Evolutionary conservation across 805 yeast species (phyloP).

Genomic region (Wickerhamia fluorescens): DNA sequence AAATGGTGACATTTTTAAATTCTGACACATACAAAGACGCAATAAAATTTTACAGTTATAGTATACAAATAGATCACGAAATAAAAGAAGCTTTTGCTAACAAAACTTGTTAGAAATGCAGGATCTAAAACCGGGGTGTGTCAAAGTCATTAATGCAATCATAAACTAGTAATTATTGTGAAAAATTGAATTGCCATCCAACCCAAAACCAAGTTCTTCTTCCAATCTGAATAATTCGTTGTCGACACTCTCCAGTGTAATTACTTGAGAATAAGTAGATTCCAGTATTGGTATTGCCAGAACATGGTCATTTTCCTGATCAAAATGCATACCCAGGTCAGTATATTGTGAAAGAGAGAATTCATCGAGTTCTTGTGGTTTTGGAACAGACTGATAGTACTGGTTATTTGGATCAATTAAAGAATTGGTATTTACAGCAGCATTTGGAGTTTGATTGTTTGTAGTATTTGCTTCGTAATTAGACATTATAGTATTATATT

Average conservation of each 20-base stretch:
- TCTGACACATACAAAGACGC: not conserved
- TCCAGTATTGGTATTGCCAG: slow-evolving; percentile 1
- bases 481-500: not conserved
- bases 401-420: slow-evolving; percentile 14
- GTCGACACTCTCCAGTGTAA: slow-evolving; percentile 4
- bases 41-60: slow-evolving; percentile 11
- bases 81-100: too few species aligned
- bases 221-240: slow-evolving; percentile 32
- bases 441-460: slow-evolving; percentile 2
- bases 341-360: slow-evolving; percentile 12
- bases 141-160: slow-evolving; percentile 1
- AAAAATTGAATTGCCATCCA: slow-evolving; percentile 29
- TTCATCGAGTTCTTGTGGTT: slow-evolving; percentile 38
- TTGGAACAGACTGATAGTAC: slow-evolving; percentile 32
- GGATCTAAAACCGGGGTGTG: too few species aligned
- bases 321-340: slow-evolving; percentile 1
- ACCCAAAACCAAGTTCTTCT: slow-evolving; percentile 39
- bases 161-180: slow-evolving; percentile 7
- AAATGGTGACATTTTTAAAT: slow-evolving; percentile 32
- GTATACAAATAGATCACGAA: slow-evolving; percentile 8
- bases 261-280: slow-evolving; percentile 1
- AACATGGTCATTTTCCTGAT: slow-evolving; percentile 1
- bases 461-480: slow-evolving; percentile 4
- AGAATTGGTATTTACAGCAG: slow-evolving; percentile 14
- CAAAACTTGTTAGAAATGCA: too few species aligned